Conservation (phyloP, 495 filamentous ascomycete genomes). For the Neurospora sp. region DNA sequence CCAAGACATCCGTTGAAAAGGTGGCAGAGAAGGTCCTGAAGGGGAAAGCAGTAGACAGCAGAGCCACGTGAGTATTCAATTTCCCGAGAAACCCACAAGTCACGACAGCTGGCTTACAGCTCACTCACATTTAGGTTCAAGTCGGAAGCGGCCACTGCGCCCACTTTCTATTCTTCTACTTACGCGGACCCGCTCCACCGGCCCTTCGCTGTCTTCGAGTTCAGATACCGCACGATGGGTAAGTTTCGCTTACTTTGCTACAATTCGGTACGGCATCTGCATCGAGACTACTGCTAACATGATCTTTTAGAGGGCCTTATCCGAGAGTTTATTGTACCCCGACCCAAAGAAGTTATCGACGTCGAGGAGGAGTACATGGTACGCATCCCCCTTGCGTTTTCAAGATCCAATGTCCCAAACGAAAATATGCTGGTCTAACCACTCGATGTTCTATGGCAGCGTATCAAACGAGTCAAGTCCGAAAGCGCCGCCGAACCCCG, state of each 20-base stretch:
- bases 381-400: accelerated
- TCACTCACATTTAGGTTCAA: too few species aligned
- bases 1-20: too few species aligned
- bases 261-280: too few species aligned
- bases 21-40: slow-evolving; percentile 9
- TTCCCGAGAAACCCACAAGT: too few species aligned
- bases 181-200: too few species aligned
- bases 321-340: neutral
- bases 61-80: neutral
- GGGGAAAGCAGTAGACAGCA: slow-evolving; percentile 5
- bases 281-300: too few species aligned
- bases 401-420: neutral
- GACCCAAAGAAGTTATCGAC: neutral
- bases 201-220: slow-evolving; percentile 12
- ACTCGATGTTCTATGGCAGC: neutral
- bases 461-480: neutral
- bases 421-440: neutral
- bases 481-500: neutral
- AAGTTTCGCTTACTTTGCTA: neutral
- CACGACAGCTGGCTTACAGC: too few species aligned
- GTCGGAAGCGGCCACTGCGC: too few species aligned
- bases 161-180: too few species aligned
- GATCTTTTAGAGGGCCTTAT: slow-evolving; percentile 1
- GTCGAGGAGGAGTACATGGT: neutral
- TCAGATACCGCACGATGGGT: slow-evolving; percentile 11